Evolutionary conservation across 2,329 filamentous ascomycete genomes (phyloP).

Genomic region (Elsinoe necatrix): DNA sequence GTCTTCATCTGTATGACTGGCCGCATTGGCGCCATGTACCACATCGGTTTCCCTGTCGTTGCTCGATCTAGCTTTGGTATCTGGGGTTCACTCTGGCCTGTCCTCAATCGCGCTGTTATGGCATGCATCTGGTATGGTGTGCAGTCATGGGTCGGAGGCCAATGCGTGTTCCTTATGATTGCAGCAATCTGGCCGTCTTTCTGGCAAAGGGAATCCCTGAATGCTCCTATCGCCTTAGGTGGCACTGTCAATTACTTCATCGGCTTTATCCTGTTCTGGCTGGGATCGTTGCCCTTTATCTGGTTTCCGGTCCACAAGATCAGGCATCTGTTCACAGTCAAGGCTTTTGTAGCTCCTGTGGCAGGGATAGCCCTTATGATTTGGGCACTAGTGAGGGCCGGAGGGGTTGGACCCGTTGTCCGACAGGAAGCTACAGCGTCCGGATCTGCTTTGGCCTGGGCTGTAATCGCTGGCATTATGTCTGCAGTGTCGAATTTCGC

Average conservation of each 20-base stretch:
- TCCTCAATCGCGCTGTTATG: slow-evolving; percentile 82
- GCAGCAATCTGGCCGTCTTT: slow-evolving; percentile 63
- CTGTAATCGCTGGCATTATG: slow-evolving; percentile 79
- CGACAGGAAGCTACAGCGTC: slow-evolving; percentile 54
- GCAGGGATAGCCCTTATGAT: slow-evolving; percentile 82
- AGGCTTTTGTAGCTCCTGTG: slow-evolving; percentile 72
- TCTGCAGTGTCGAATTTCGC: slow-evolving; percentile 84
- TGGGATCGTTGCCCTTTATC: slow-evolving; percentile 69
- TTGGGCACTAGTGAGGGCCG: slow-evolving; percentile 74
- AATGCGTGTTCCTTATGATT: slow-evolving; percentile 82
- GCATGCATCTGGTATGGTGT: slow-evolving; percentile 84
- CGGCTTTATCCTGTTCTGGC: slow-evolving; percentile 82
- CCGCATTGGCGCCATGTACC: slow-evolving; percentile 76
- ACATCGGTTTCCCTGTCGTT: slow-evolving; percentile 81
- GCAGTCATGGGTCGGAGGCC: slow-evolving; percentile 69
- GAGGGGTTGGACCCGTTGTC: slow-evolving; percentile 76
- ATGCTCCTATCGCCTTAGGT: slow-evolving; percentile 15
- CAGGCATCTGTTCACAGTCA: slow-evolving; percentile 83
- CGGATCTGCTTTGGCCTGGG: slow-evolving; percentile 69
- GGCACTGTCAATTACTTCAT: slow-evolving; percentile 46
- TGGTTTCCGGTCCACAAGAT: slow-evolving; percentile 87
- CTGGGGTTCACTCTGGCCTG: slow-evolving; percentile 81
- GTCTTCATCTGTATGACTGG: slow-evolving; percentile 70
- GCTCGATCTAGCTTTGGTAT: slow-evolving; percentile 74
- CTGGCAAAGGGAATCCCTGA: slow-evolving; percentile 9